These are phyloP conservation scores for Coemansia erecta DNA, from an alignment of 192 early-diverging fungal genomes.

Conservation along the genomic window DNA sequence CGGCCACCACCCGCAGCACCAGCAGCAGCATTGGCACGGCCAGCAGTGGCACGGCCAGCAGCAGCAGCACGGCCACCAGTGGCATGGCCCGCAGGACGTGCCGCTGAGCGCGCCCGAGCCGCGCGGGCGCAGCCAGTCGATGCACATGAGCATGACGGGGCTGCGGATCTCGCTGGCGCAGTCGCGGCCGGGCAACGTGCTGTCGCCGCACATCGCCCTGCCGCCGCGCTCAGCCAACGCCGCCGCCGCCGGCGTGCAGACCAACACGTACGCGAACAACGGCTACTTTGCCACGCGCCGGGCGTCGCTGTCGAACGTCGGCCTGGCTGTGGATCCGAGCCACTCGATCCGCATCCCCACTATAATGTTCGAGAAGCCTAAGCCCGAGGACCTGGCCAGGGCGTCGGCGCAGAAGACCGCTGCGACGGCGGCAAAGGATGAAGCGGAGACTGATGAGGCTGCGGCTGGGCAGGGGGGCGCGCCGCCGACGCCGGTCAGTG, in stretches of 20 bases:
- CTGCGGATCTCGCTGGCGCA: constrained; percentile 36
- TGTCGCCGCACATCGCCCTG: constrained; percentile 29
- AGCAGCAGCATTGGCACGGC: constrained; percentile 3
- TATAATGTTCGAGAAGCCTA: constrained; percentile 43
- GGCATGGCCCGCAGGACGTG: background rate
- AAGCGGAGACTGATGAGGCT: background rate
- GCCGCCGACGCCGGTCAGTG: background rate
- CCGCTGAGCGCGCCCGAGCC: background rate
- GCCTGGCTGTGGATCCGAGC: constrained; percentile 43
- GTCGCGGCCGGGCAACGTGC: constrained; percentile 37
- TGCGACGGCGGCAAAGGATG: background rate
- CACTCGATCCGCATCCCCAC: constrained; percentile 50
- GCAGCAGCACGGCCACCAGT: constrained; percentile 7
- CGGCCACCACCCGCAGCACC: constrained; percentile 15
- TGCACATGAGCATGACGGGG: constrained; percentile 26
- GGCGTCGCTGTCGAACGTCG: constrained; percentile 41
- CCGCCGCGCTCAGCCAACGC: constrained; percentile 6
- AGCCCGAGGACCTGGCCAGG: constrained; percentile 1
- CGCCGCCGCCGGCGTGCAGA: constrained; percentile 6
- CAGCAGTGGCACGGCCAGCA: constrained; percentile 1
- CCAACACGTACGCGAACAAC: constrained; percentile 27
- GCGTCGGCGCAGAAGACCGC: constrained; percentile 5
- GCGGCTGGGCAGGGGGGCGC: background rate
- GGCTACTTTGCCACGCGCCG: constrained; percentile 50
- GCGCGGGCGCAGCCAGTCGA: constrained; percentile 39